Evolutionary conservation across 805 yeast genomes (phyloP).

Genomic region (Hanseniaspora vineae): DNA sequence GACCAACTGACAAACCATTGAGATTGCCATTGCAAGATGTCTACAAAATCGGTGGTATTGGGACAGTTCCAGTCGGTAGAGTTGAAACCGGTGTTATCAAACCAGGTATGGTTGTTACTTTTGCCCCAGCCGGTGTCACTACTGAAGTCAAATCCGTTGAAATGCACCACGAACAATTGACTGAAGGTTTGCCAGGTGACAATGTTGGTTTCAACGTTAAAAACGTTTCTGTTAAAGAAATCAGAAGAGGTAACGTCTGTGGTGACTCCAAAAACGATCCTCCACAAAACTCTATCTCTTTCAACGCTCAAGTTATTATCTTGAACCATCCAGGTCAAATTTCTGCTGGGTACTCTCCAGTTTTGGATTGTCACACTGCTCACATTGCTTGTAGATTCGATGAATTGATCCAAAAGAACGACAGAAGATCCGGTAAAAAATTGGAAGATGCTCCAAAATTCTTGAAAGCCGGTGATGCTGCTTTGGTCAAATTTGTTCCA

Average conservation of each 20-base stretch:
- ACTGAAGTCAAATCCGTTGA: constrained; percentile 84
- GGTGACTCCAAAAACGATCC: constrained; percentile 88
- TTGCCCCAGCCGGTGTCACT: constrained; percentile 85
- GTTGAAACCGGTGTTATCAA: constrained; percentile 87
- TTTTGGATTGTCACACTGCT: constrained; percentile 84
- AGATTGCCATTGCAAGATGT: constrained; percentile 85
- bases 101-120: constrained; percentile 82
- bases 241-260: constrained; percentile 86
- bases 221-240: constrained; percentile 80
- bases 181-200: constrained; percentile 83
- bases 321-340: constrained; percentile 90
- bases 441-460: constrained; percentile 83
- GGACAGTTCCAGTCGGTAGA: constrained; percentile 89
- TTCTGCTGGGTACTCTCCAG: constrained; percentile 85
- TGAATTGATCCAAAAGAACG: constrained; percentile 69
- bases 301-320: constrained; percentile 77
- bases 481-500: constrained; percentile 81
- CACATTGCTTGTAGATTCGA: constrained; percentile 86
- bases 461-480: constrained; percentile 94
- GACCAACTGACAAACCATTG: constrained; percentile 80
- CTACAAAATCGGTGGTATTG: constrained; percentile 87
- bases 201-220: constrained; percentile 83
- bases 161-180: constrained; percentile 75
- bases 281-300: constrained; percentile 65
- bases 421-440: constrained; percentile 88